Base-by-base conservation (phyloP, 208 protist genomes). In the Trypanosoma conorhini region DNA sequence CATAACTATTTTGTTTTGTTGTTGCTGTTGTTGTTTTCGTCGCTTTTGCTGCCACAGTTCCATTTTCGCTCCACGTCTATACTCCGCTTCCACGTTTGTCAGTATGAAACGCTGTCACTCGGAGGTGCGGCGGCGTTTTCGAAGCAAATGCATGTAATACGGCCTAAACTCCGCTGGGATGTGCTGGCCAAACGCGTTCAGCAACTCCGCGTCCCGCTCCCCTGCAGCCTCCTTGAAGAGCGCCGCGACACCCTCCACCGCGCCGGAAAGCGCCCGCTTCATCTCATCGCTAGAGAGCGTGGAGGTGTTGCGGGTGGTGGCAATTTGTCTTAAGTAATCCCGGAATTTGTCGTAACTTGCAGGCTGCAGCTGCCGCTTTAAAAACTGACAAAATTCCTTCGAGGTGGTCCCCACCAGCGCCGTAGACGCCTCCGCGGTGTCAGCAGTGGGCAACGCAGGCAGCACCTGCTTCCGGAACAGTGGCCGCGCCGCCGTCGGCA, bases 311-410 rank as follows among this genome's bases (percentile, higher is more conserved):
- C 70, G 74, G 30, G 72, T 57, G 30, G 60, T 55, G 10, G 87
- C 87, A 48, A 96, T 84, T 38, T 86, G 69, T 30, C 69, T 72
- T 35, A 96, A 75, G 17, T 70, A 65, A 3, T 72, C 73, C 31
- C 82, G 81, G 62, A 96, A 96, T 24, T 44, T 33, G 35, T 84
- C 72, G 70, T 96, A 96, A 30, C 67, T 60, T 28, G 70, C 73
- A 17, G 68, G 76, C 1, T 74, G 51, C 13, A 96, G 72, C 22
- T 73, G 81, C 17, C 67, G 62, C 67, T 92, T 93, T 10, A 96
- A 61, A 79, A 86, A 94, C 13, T 83, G 77, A 77, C 91, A 94
- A 75, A 94, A 94, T 68, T 96, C 87, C 62, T 81, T 85, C 12
- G 91, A 92, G 2, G 78, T 86, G 12, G 72, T 50, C 19, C 86